These are phyloP conservation scores for Corylus avellana DNA, from an alignment of 306 rosid species.

Conservation along the genomic window DNA sequence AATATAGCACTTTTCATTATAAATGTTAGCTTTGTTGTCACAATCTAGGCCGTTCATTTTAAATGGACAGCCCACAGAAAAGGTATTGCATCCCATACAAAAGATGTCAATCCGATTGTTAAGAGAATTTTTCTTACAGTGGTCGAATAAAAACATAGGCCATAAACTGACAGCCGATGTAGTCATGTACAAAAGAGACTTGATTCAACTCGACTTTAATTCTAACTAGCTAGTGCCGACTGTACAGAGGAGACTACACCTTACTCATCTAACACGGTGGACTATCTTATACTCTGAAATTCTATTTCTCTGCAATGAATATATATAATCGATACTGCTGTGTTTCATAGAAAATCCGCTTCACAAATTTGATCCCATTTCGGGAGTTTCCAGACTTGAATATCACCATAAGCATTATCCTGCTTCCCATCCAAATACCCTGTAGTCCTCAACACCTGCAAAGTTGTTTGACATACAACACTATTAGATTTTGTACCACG, in stretches of 20 bases:
- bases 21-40: too few species aligned
- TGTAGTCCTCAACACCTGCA: slow-evolving; percentile 73
- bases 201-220: background rate
- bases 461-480: slow-evolving; percentile 16
- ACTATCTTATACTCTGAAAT: background rate
- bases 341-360: slow-evolving; percentile 18
- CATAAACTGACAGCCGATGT: background rate
- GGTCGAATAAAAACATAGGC: too few species aligned
- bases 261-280: background rate
- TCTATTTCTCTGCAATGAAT: slow-evolving; percentile 17
- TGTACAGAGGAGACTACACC: slow-evolving; percentile 9
- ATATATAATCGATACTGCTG: background rate
- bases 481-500: slow-evolving; percentile 10
- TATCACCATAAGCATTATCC: slow-evolving; percentile 57
- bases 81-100: too few species aligned
- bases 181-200: background rate
- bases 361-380: slow-evolving; percentile 51
- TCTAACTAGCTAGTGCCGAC: too few species aligned
- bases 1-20: too few species aligned
- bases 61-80: too few species aligned
- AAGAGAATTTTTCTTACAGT: too few species aligned
- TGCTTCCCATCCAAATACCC: slow-evolving; percentile 68
- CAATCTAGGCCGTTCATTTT: too few species aligned
- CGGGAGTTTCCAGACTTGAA: slow-evolving; percentile 44
- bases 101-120: too few species aligned